Conservation (phyloP, 1,284 basidiomycete genomes). For the Boletus semigastroideus region DNA sequence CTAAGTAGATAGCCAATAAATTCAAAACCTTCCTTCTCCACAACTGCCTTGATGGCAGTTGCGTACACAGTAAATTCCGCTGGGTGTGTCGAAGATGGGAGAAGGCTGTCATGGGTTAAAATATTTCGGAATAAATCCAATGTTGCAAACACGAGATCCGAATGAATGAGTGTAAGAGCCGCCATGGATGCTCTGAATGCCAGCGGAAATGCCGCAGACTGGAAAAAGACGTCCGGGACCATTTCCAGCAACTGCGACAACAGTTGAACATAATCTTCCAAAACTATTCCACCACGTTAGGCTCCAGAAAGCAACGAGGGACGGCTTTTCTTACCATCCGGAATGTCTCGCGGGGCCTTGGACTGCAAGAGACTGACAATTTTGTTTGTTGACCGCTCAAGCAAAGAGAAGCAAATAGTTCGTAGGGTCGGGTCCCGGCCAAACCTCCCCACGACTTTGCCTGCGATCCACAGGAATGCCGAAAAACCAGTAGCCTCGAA, state of each 20-base stretch:
- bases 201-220: constrained; percentile 71
- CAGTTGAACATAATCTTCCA: constrained; percentile 94
- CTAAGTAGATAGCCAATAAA: constrained; percentile 72
- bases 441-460: constrained; percentile 78
- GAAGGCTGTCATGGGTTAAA: constrained; percentile 70
- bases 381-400: constrained; percentile 73
- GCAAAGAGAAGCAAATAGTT: constrained; percentile 61
- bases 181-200: constrained; percentile 77
- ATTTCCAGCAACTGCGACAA: constrained; percentile 69
- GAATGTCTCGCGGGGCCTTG: constrained; percentile 69
- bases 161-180: constrained; percentile 76
- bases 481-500: constrained; percentile 86
- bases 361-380: constrained; percentile 66
- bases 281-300: constrained; percentile 51
- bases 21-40: constrained; percentile 75
- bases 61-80: constrained; percentile 67
- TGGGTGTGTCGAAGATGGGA: constrained; percentile 45
- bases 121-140: constrained; percentile 80
- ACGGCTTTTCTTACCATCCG: constrained; percentile 65
- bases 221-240: constrained; percentile 76
- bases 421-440: constrained; percentile 58
- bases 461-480: constrained; percentile 93
- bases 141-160: constrained; percentile 78
- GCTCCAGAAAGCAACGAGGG: not conserved
- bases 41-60: constrained; percentile 61